Base-by-base conservation (phyloP, 192 early-diverging fungal genomes). In the Rhizoclosmatium sp. region DNA sequence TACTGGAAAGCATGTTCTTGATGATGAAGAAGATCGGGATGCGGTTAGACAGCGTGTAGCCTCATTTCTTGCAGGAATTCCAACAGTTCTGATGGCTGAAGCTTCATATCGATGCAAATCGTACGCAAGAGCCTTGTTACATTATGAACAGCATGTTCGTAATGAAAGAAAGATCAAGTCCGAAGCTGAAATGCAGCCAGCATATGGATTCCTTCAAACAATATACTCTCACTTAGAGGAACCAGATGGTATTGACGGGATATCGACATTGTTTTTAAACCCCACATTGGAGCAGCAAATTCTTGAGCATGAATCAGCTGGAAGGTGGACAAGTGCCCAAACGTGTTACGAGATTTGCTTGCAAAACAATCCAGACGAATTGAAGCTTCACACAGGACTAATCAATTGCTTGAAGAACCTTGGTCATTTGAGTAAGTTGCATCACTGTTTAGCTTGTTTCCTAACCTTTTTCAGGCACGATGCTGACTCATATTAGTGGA, bases 171-270 rank as follows among this genome's bases (percentile, higher is more conserved):
- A 14, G 45, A 68, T 70, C 1, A 62, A 58, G 46, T 47, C 64
- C 41, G 76, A 69, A 12, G 48, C 19, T 4, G 65, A 65, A 45
- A 80, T 76, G 83, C 86, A 90, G 71, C 60, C 66, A n/a, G 59
- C 81, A 65, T 93, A 91, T 65, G 80, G 78, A 4, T 71, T 86
- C 12, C 75, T 91, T 42, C 91, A 92, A 56, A 75, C 85, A 66
- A 88, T 94, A 5, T 94, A 94, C 71, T 75, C 87, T 3, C 82
- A 89, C 48, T 49, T 95, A 45, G 89, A 92, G 23, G 94, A 94
- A 56, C 85, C 88, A 0, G 93, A 94, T 79, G 88, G 88, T 1
- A 87, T 94, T 83, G 89, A 89, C 41, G 93, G 92, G 4, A 79
- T 94, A 2, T 82, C 89, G 3, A 87, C 77, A 0, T 60, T 86